Conservation (phyloP, 768 basidiomycete genomes). For the Rhizopogon roseolus region DNA sequence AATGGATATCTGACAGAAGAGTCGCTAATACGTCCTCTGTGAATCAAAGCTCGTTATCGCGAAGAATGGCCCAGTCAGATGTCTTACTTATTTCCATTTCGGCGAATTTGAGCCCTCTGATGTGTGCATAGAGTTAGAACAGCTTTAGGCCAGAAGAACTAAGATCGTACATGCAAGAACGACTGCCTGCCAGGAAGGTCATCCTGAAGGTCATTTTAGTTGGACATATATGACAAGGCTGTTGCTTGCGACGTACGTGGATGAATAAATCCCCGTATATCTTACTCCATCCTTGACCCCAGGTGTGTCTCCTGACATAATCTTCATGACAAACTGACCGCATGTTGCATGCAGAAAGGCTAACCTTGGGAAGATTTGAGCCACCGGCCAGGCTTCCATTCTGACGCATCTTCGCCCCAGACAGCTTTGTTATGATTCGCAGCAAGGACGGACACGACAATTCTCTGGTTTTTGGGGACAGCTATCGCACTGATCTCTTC, state of each 20-base stretch:
- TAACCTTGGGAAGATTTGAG: slow-evolving; percentile 11
- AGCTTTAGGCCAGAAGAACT: not conserved
- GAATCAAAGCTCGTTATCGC: not conserved
- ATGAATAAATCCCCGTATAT: slow-evolving; percentile 38
- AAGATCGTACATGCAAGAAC: slow-evolving; percentile 38
- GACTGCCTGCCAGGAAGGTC: slow-evolving; percentile 42
- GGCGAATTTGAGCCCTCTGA: slow-evolving; percentile 38
- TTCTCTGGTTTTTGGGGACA: slow-evolving; percentile 36
- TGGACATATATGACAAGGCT: not conserved
- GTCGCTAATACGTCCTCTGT: slow-evolving; percentile 20
- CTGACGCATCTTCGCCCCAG: slow-evolving; percentile 37
- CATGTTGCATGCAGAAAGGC: not conserved
- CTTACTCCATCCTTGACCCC: slow-evolving; percentile 10
- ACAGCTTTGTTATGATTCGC: slow-evolving; percentile 37
- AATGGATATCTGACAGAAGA: slow-evolving; percentile 16
- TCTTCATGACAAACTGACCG: not conserved
- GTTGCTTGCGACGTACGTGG: slow-evolving; percentile 30
- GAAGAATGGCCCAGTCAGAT: not conserved
- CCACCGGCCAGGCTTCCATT: slow-evolving; percentile 48
- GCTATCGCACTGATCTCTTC: slow-evolving; percentile 21
- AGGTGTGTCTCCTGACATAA: not conserved
- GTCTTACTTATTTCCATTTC: slow-evolving; percentile 44
- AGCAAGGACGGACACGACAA: slow-evolving; percentile 37
- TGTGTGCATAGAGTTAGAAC: not conserved
- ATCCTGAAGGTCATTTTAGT: slow-evolving; percentile 25